Conservation (phyloP, 345 rosid species). For the Trapa incisa region DNA sequence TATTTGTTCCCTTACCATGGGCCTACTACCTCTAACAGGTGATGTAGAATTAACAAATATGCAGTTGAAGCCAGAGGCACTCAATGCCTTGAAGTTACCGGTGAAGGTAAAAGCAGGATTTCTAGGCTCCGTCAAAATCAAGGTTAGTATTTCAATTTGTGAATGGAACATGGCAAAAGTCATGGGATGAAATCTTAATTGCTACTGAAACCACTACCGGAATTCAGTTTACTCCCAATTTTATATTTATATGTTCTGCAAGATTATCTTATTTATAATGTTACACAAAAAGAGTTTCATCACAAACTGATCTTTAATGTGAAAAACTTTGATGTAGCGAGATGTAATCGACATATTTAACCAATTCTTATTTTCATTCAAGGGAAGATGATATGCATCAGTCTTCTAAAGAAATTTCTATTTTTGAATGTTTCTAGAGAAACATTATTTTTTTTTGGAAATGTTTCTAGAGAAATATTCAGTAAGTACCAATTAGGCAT, state of each 20-base stretch:
- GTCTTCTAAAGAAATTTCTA: background rate
- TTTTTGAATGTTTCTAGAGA: too few relatives aligned
- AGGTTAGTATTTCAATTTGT: constrained; percentile 40
- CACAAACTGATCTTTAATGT: background rate
- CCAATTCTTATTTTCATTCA: background rate
- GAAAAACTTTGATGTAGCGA: background rate
- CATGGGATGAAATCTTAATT: background rate
- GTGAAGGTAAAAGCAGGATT: constrained; percentile 96
- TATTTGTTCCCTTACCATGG: background rate
- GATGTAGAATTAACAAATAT: constrained; percentile 90
- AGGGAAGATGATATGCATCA: background rate
- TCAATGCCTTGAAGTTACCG: constrained; percentile 89
- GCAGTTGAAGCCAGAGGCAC: constrained; percentile 98
- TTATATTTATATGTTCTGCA: background rate
- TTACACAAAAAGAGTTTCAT: background rate
- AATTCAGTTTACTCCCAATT: background rate
- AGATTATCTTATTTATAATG: background rate
- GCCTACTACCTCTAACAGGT: constrained; percentile 26
- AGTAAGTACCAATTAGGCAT: background rate
- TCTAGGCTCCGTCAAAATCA: constrained; percentile 94
- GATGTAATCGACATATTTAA: background rate
- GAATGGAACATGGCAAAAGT: background rate
- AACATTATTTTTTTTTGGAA: too few relatives aligned
- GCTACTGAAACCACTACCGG: background rate
- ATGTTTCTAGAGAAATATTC: background rate